Evolutionary conservation across 2,329 filamentous ascomycete species (phyloP).

Genomic region (Aquanectria penicillioides): DNA sequence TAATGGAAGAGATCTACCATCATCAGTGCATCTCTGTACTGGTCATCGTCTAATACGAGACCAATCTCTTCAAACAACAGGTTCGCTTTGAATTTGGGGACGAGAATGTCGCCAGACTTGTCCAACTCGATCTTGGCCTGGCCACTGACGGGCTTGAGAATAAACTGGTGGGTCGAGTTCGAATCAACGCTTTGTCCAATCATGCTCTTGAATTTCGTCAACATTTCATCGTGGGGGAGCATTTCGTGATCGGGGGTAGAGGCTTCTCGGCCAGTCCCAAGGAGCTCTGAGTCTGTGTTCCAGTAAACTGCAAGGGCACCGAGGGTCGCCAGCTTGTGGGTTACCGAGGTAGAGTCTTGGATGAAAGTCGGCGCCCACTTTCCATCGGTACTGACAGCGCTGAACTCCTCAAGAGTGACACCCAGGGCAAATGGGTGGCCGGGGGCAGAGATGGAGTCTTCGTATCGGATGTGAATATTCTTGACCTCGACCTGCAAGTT

Average conservation of each 20-base stretch:
- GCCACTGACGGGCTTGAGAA: conserved; percentile 94
- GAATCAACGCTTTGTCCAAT: conserved; percentile 77
- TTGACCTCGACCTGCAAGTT: conserved; percentile 98
- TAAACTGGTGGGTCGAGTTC: conserved; percentile 81
- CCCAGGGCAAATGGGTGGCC: conserved; percentile 95
- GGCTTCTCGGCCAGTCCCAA: conserved; percentile 83
- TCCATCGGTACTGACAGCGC: conserved; percentile 93
- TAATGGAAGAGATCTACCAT: conserved; percentile 99
- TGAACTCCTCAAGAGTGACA: conserved; percentile 93
- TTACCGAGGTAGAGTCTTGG: conserved; percentile 82
- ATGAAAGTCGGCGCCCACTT: conserved; percentile 98
- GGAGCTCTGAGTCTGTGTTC: conserved; percentile 90
- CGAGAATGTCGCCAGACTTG: conserved; percentile 83
- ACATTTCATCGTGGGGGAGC: conserved; percentile 78
- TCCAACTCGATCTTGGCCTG: conserved; percentile 95
- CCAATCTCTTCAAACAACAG: conserved; percentile 97
- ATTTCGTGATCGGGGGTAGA: conserved; percentile 57
- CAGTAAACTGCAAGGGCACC: conserved; percentile 94
- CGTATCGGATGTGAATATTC: conserved; percentile 98
- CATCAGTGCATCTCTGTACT: conserved; percentile 98
- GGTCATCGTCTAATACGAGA: conserved; percentile 95
- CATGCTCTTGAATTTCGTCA: conserved; percentile 79
- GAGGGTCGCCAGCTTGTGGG: conserved; percentile 92
- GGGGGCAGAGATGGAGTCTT: conserved; percentile 94
- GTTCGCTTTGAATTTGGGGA: conserved; percentile 88